Conservation (phyloP, 176 grass and related monocot species). For the Eragrostis nindensis region DNA sequence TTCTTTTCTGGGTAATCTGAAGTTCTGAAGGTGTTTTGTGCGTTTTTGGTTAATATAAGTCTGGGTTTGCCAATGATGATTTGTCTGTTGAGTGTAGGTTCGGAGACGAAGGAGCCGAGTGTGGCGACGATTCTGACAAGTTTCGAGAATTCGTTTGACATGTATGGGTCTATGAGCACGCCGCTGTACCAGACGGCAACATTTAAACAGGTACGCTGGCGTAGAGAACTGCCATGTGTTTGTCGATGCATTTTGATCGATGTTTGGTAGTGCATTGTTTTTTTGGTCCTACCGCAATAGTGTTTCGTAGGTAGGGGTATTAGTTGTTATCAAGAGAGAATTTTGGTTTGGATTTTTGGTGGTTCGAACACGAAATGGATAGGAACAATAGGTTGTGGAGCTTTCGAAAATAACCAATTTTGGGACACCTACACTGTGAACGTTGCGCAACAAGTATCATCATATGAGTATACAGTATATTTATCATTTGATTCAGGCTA, state of each 20-base stretch:
- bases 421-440: not conserved
- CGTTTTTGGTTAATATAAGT: not conserved
- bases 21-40: not conserved
- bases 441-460: not conserved
- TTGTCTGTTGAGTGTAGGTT: slow-evolving; percentile 31
- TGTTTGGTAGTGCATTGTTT: not conserved
- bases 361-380: not conserved
- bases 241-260: slow-evolving; percentile 8
- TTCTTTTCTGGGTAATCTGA: not conserved
- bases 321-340: not conserved
- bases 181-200: slow-evolving; percentile 98
- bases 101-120: slow-evolving; percentile 68
- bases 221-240: not conserved
- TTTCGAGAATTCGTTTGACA: slow-evolving; percentile 88
- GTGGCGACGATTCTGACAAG: slow-evolving; percentile 78
- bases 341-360: not conserved
- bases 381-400: not conserved
- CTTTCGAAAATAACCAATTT: not conserved
- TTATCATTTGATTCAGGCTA: not conserved
- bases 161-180: slow-evolving; percentile 80
- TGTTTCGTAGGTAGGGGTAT: not conserved
- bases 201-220: slow-evolving; percentile 76
- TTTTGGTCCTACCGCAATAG: not conserved
- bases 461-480: not conserved
- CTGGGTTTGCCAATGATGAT: not conserved